Base-by-base conservation (phyloP, 2,329 filamentous ascomycete genomes). In the Sporothrix sp. region DNA sequence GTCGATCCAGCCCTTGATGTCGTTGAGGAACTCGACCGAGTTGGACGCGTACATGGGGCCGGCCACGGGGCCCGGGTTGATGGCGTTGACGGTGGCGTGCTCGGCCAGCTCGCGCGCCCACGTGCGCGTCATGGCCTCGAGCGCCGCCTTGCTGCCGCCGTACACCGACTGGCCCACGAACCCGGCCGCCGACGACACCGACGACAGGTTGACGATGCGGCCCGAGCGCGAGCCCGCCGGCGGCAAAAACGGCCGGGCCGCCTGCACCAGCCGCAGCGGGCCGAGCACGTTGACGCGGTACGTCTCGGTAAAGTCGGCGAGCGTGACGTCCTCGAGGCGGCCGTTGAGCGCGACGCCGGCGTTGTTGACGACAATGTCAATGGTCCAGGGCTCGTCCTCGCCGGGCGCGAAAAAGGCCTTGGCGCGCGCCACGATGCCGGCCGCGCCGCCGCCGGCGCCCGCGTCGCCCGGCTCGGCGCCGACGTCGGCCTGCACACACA, bases 291-390 rank as follows among this genome's bases (percentile, higher is more conserved):
- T 95, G 67, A 93, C 76, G 51, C 78, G 76, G 70, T 87, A 94
- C 51, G 84, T 81, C 58, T 75, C 70, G 38, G 81, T 74, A 68
- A 90, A 94, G 60, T 89, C 77, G 11, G 73, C 72, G 6, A 73
- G 62, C 4, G 75, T 76, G 55, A 87, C 77, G 25, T 85, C 76
- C 46, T 78, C 74, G 21, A 85, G 68, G 23, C 70, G 64, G 58
- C 82, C 77, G 67, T 93, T 91, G 35, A 77, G 69, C 28, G 78
- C 71, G 7, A 82, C 70, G 49, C 87, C 89, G 27, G 89, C 88
- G 65, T 94, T 95, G 75, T 95, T 94, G 71, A 95, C 71, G 48
- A 95, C 71, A 54, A 95, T 87, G 67, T 94, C 87, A 61, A 95
- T 75, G 60, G 83, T 79, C 63, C 88, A 78, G 7, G 46, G 38